Evolutionary conservation across 2,329 filamentous ascomycete genomes (phyloP), one percentile per base, ranked within the genome.

Genomic region (Xylariaceae sp.): DNA sequence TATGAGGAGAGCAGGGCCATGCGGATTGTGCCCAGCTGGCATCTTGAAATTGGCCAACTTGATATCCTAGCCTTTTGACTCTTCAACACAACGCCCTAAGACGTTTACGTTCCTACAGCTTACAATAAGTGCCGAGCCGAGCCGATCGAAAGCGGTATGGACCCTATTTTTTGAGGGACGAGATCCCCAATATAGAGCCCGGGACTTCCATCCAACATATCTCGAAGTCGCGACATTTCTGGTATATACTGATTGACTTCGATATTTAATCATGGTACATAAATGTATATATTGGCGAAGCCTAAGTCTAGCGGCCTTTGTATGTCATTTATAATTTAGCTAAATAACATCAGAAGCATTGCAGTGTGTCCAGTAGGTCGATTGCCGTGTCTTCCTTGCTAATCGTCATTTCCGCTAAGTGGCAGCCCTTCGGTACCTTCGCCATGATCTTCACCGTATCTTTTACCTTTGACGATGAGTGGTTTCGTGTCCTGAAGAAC

Each of bases 401-500:
- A 60, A 35, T 59, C 61, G 18, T 67, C 64, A 36, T 68, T 67
- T 10, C 61, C 63, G 30, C 65, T 70, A 2, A 54, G 58, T 6
- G 56, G 58, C 29, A 70, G 10, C 1, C 64, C 66, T 33, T 65
- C 61, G 2, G 62, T 61, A 1, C 63, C 62, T 10, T 42, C 47
- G 13, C 67, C 67, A 6, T 61, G 58, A 27, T 70, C 65, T 44
- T 69, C 68, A 9, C 64, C 64, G 23, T 65, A 50, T 40, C 63
- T 57, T 55, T 65, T 53, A 1, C 67, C 67, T 13, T 57, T 60
- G 27, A 70, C 40, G 32, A 66, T 37, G 5, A 70, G 49, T 1
- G 67, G 62, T 45, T 64, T 59, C 11, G 50, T 59, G 42, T 75
- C 74, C 62, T 76, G 73, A 39, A 78, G 62, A 9, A 76, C 72